Conservation (phyloP, 2,329 filamentous ascomycete species). For the Botrytis pseudocinerea region DNA sequence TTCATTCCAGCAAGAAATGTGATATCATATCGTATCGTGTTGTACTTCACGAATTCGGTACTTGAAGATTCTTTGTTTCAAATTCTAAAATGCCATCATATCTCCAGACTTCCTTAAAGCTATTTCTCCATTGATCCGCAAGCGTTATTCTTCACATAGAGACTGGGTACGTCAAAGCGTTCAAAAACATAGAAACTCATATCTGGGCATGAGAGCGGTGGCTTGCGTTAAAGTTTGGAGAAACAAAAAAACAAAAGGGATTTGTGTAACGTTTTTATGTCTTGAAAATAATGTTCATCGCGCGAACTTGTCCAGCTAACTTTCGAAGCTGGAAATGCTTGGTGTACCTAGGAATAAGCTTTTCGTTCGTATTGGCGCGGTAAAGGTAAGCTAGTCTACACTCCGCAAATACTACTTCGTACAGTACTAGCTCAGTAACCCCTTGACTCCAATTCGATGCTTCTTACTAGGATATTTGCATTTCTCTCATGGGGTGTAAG, state of each 20-base stretch:
- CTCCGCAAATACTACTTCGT: not conserved
- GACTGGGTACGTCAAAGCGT: not conserved
- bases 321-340: not conserved
- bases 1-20: too few relatives aligned
- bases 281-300: not conserved
- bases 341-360: not conserved
- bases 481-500: conserved; percentile 1
- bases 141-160: not conserved
- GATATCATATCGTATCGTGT: too few relatives aligned
- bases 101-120: too few relatives aligned
- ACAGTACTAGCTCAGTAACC: not conserved
- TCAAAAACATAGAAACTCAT: not conserved
- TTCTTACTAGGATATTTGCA: conserved; percentile 4
- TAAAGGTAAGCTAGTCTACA: not conserved
- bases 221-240: not conserved
- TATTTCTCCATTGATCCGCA: not conserved
- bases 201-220: not conserved
- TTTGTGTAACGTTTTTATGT: not conserved
- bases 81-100: not conserved
- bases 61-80: not conserved
- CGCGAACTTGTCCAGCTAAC: not conserved
- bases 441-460: not conserved
- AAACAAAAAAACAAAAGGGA: not conserved
- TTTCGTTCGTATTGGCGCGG: conserved; percentile 3
- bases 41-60: not conserved